Percentiles rank a stretch among this genome's conserved stretches.
phyloP scores from a whole-genome alignment of 179 eudicot species.

The Monotropa hypopitys region DNA sequence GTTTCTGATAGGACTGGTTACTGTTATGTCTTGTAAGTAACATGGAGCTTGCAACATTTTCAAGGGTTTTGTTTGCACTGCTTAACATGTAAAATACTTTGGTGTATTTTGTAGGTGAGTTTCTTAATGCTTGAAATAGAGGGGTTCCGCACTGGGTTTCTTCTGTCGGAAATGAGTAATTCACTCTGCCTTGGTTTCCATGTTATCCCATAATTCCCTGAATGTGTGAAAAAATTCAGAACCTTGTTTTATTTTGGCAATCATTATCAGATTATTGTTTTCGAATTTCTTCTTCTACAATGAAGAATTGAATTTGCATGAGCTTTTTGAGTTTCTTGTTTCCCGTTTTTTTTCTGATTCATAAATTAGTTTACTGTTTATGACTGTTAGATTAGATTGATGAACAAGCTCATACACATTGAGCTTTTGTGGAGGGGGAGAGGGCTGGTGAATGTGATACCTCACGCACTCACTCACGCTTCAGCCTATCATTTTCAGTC shows the following conservation, averaged over 20 bases:
- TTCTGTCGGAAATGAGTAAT: background rate
- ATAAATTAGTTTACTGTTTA: background rate
- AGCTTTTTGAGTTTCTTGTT: background rate
- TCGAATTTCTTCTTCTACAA: background rate
- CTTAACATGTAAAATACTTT: background rate
- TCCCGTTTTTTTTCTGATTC: background rate
- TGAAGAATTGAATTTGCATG: background rate
- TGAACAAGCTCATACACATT: too few species aligned
- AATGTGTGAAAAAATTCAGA: background rate
- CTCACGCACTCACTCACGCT: too few species aligned
- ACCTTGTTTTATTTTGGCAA: background rate
- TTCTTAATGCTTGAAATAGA: background rate
- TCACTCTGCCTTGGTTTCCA: background rate
- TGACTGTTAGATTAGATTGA: background rate
- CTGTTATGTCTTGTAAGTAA: background rate
- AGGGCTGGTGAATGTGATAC: too few species aligned
- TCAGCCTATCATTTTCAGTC: too few species aligned
- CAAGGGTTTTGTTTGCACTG: background rate
- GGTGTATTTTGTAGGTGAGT: background rate
- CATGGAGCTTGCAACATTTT: background rate
- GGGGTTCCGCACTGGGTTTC: background rate
- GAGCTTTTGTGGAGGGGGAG: too few species aligned
- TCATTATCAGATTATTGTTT: background rate
- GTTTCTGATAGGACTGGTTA: background rate
- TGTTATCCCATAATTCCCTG: constrained; percentile 4